Evolutionary conservation across 306 rosid genomes (phyloP).

Genomic region (Cucurbita argyrosperma): DNA sequence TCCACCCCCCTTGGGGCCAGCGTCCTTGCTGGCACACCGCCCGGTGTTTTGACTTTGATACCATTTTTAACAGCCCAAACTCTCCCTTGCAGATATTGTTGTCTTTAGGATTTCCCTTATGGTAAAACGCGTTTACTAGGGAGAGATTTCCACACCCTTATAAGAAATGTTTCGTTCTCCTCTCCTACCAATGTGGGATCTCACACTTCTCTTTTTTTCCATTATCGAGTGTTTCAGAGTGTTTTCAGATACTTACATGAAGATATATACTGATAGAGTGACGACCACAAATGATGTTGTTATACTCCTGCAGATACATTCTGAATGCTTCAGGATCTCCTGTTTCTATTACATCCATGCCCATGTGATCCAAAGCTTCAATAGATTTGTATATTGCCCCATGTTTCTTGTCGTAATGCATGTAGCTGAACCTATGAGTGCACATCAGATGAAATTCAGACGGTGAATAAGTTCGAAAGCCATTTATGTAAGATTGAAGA

Average conservation of each 20-base stretch:
- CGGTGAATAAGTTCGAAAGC: background rate
- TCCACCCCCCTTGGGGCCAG: no score
- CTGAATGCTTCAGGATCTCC: conserved; percentile 92
- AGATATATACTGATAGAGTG: conserved; percentile 94
- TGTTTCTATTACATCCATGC: conserved; percentile 89
- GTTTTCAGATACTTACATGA: conserved; percentile 50
- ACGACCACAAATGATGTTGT: conserved; percentile 93
- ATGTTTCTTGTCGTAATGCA: conserved; percentile 69
- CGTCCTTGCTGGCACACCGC: no score
- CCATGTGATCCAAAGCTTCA: conserved; percentile 90
- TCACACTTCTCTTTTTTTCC: background rate
- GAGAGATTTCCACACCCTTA: no score
- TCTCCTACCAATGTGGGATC: no score
- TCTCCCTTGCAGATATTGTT: no score
- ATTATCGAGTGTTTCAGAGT: background rate
- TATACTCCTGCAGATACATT: conserved; percentile 51
- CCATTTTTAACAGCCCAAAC: no score
- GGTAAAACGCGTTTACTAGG: no score
- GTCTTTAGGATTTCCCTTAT: no score
- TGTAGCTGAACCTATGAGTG: conserved; percentile 55
- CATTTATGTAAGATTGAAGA: background rate
- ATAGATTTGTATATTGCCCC: conserved; percentile 86
- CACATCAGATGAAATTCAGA: conserved; percentile 1
- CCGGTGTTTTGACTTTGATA: no score
- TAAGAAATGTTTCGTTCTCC: no score